These are phyloP conservation scores for Verticillium nonalfalfae DNA, from an alignment of 2,329 filamentous ascomycete genomes.

Conservation along the genomic window DNA sequence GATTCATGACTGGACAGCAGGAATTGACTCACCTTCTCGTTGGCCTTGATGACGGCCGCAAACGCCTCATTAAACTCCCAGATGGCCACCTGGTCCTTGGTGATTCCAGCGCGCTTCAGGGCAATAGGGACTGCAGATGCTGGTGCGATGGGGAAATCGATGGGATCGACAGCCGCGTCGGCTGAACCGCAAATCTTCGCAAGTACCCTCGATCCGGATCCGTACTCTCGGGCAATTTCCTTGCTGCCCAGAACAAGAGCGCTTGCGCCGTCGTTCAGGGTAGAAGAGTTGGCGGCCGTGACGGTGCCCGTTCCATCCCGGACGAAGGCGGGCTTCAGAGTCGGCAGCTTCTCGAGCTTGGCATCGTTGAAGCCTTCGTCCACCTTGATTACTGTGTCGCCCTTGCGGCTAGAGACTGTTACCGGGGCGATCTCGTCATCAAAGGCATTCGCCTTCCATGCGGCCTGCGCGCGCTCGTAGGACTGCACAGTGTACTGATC, in stretches of 20 bases:
- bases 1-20: background rate
- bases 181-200: conserved; percentile 80
- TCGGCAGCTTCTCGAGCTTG: conserved; percentile 79
- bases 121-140: conserved; percentile 89
- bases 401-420: conserved; percentile 77
- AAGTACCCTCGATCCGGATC: conserved; percentile 71
- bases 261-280: conserved; percentile 89
- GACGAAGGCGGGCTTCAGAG: conserved; percentile 86
- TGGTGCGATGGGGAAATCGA: conserved; percentile 92
- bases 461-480: conserved; percentile 83
- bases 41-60: conserved; percentile 89
- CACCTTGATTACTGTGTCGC: conserved; percentile 68
- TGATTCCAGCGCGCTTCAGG: conserved; percentile 81
- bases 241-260: conserved; percentile 81
- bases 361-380: conserved; percentile 89
- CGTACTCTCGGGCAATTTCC: conserved; percentile 74
- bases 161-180: conserved; percentile 83
- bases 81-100: conserved; percentile 81
- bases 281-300: conserved; percentile 90
- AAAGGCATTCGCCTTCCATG: conserved; percentile 79
- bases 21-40: conserved; percentile 62
- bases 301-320: conserved; percentile 81
- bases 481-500: conserved; percentile 86
- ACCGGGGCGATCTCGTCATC: conserved; percentile 87
- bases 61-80: conserved; percentile 99